Percentiles rank a stretch among this genome's conserved stretches.
Evolutionary conservation across 176 grass and related monocot species (phyloP).

Genomic region (Triticum aestivum): IWGSC_CS_RefSeq_v2.1 NC_057806.1:591214137-591214636

Average conservation of each 20-base stretch:
- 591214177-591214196: neutral
- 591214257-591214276: constrained; percentile 35
- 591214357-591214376: neutral
- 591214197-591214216: neutral
- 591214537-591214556: constrained; percentile 33
- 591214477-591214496: constrained; percentile 25
- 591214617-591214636: constrained; percentile 43
- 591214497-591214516: constrained; percentile 44
- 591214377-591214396: constrained; percentile 46
- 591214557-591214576: constrained; percentile 60
- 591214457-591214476: constrained; percentile 38
- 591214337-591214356: constrained; percentile 37
- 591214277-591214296: constrained; percentile 23
- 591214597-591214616: constrained; percentile 36
- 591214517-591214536: constrained; percentile 44
- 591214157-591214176: no score
- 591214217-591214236: constrained; percentile 26
- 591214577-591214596: constrained; percentile 50
- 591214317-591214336: neutral
- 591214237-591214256: constrained; percentile 5
- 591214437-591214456: constrained; percentile 39
- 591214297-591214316: constrained; percentile 27
- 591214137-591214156: no score
- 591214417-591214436: constrained; percentile 26
- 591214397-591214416: constrained; percentile 61